Conservation (phyloP, 2,329 filamentous ascomycete genomes). For the Cladosporium sp. region DNA sequence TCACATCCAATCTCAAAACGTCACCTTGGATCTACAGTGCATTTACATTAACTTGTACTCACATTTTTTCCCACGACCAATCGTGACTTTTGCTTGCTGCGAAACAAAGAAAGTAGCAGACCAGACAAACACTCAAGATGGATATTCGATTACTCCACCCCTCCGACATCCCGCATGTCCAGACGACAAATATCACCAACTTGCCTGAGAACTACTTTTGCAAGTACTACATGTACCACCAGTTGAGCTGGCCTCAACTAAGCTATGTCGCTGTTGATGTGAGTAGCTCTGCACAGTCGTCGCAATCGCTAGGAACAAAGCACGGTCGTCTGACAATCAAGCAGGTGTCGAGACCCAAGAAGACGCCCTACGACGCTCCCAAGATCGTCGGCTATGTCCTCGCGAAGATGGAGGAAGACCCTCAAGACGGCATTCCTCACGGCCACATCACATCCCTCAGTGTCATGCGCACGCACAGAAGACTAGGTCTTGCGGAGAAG, state of each 20-base stretch:
- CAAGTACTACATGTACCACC: slow-evolving; percentile 99
- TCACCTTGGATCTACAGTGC: neutral
- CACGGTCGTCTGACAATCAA: no score
- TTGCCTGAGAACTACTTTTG: slow-evolving; percentile 99
- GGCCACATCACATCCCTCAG: slow-evolving; percentile 94
- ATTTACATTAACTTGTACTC: neutral
- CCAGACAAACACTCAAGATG: slow-evolving; percentile 49
- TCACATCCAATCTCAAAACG: neutral
- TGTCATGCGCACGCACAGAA: slow-evolving; percentile 92
- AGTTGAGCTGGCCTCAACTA: slow-evolving; percentile 95
- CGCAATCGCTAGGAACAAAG: no score
- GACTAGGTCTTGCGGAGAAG: slow-evolving; percentile 92
- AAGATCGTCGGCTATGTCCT: slow-evolving; percentile 99
- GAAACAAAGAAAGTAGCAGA: neutral
- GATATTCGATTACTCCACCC: slow-evolving; percentile 84
- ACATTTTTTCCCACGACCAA: neutral
- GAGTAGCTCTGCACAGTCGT: neutral
- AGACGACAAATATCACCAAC: slow-evolving; percentile 98
- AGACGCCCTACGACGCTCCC: slow-evolving; percentile 80
- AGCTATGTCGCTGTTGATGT: slow-evolving; percentile 92
- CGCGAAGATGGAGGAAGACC: slow-evolving; percentile 99
- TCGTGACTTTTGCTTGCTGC: neutral
- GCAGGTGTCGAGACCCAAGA: slow-evolving; percentile 68
- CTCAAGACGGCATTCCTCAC: slow-evolving; percentile 82
- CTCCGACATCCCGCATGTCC: slow-evolving; percentile 84